Base-by-base conservation (phyloP, 2,329 filamentous ascomycete species). In the Bimuria novae-zelandiae region DNA sequence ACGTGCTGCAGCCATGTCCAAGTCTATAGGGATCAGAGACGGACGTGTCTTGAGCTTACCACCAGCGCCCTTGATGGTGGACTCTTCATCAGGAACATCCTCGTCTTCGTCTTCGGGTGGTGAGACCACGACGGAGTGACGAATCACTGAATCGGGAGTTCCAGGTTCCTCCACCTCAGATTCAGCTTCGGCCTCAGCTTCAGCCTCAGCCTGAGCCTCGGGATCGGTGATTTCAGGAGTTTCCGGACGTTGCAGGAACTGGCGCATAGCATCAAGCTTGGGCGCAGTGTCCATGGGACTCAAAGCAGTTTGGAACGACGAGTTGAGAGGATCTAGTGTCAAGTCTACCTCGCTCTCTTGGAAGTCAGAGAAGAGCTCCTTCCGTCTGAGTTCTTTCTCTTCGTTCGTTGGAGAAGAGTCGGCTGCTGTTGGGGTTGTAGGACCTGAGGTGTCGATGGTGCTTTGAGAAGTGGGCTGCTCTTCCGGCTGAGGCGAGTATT, bases 131-230 rank as follows among this genome's bases (percentile, higher is more conserved):
- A 90, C 73, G 2, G 86, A 85, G 65, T 92, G 89, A 56, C 90
- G 89, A 59, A 97, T 93, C 19, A 97, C 92, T 6, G 93, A 97
- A 44, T 92, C 89, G 12, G 93, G 92, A 7, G 91, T 95, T 29
- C 85, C 84, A 8, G 85, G 85, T 1, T n/a, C n/a, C n/a, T n/a
- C n/a, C n/a, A n/a, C n/a, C n/a, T n/a, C n/a, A n/a, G n/a, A n/a
- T n/a, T n/a, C n/a, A n/a, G 62, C 59, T 7, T 59, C 51, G 1
- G 60, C 55, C 29, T 82, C 84, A 84, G 46, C 84, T 81, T 49
- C 47, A 2, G 62, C 59, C 7, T 59, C 51, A 1, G 60, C 54
- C 29, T 82, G 84, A 84, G 47, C 84, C 81, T 49, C 47, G 14
- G 58, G 54, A 3, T 56, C 57, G 6, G 37, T 53, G 1, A 37